These are phyloP conservation scores for Aspergillus carbonarius DNA, from an alignment of 2,329 filamentous ascomycete species.

Conservation along the genomic window DNA sequence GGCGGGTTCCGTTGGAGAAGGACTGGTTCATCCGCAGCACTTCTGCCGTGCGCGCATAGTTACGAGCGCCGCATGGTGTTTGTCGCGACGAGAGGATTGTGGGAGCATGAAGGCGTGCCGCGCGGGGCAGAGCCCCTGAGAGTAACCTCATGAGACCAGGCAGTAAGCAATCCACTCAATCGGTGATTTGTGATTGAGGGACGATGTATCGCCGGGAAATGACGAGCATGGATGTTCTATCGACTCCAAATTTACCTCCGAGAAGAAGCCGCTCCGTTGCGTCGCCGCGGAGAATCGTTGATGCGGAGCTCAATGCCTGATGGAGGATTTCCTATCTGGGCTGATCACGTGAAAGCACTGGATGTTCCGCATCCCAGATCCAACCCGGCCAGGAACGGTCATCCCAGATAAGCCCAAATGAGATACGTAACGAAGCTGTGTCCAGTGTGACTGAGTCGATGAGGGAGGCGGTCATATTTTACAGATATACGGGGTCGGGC, in stretches of 20 bases:
- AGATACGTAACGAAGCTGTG: no score
- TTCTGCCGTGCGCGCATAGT: slow-evolving; percentile 24
- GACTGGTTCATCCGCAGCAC: slow-evolving; percentile 18
- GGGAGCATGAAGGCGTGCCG: slow-evolving; percentile 22
- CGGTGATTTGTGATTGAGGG: neutral
- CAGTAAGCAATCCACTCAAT: slow-evolving; percentile 5
- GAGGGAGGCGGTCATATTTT: no score
- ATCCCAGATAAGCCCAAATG: no score
- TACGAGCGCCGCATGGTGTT: slow-evolving; percentile 22
- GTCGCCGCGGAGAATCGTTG: slow-evolving; percentile 24
- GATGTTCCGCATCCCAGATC: no score
- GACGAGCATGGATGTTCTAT: neutral
- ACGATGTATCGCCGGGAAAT: neutral
- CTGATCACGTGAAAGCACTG: neutral
- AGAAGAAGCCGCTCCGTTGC: slow-evolving; percentile 19
- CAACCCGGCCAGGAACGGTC: no score
- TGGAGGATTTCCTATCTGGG: neutral
- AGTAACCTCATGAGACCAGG: slow-evolving; percentile 29
- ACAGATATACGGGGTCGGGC: no score
- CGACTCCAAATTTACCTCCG: slow-evolving; percentile 7
- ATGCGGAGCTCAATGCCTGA: slow-evolving; percentile 19
- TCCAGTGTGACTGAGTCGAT: no score
- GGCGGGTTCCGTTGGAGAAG: slow-evolving; percentile 15
- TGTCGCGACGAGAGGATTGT: slow-evolving; percentile 9
- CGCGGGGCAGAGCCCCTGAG: slow-evolving; percentile 21